Conservation (phyloP, 148 eudicot species). For the Amaranthus hypochondriacus region DNA sequence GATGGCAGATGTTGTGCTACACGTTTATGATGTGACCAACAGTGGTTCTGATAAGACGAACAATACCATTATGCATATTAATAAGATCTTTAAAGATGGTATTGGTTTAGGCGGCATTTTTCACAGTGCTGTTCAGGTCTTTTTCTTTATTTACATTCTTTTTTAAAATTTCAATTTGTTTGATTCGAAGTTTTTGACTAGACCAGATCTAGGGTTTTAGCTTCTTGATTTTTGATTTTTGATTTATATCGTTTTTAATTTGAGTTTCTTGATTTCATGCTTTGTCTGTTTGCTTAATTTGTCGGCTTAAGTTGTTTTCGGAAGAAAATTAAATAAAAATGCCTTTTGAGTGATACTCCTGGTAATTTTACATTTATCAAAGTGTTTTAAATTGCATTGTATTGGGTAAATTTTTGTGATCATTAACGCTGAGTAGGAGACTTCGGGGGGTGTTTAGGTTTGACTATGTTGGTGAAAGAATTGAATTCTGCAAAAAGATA, state of each 20-base stretch:
- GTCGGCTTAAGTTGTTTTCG: not conserved
- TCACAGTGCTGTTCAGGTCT: constrained; percentile 86
- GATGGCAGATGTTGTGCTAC: constrained; percentile 68
- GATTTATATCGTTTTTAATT: not conserved
- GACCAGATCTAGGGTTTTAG: constrained; percentile 42
- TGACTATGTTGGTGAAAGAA: too few relatives aligned
- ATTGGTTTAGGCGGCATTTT: constrained; percentile 89
- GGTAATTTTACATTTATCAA: too few relatives aligned
- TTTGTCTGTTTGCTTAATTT: not conserved
- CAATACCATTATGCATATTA: constrained; percentile 75
- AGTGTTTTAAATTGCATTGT: too few relatives aligned
- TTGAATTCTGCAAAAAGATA: too few relatives aligned
- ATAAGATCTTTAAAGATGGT: constrained; percentile 87
- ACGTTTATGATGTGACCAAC: constrained; percentile 77
- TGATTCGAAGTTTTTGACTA: too few relatives aligned
- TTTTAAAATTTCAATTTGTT: not conserved
- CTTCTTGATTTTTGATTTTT: not conserved
- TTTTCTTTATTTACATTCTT: not conserved
- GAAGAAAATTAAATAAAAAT: too few relatives aligned
- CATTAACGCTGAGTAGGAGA: too few relatives aligned
- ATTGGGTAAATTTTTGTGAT: too few relatives aligned
- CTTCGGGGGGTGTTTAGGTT: too few relatives aligned
- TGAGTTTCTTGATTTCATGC: not conserved
- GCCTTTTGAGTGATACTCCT: too few relatives aligned
- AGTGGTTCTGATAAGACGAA: constrained; percentile 82